Percentiles rank a stretch among this genome's conserved stretches.
Conservation (phyloP, 169 alveolate genomes). For the Babesia bigemina region DNA sequence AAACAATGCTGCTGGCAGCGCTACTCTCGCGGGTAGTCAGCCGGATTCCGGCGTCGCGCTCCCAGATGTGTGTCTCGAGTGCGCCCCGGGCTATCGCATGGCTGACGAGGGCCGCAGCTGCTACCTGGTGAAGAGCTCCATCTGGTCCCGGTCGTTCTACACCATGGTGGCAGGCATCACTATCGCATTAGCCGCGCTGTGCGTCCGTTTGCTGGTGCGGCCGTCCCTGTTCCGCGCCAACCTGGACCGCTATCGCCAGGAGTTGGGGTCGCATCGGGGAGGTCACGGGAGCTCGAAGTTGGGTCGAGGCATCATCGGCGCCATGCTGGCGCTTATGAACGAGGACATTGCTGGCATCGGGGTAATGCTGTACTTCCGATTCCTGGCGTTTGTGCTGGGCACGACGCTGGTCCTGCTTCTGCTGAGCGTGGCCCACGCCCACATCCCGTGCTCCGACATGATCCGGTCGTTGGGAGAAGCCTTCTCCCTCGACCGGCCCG, state of each 20-base stretch:
- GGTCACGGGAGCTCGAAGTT: conserved; percentile 22
- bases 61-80: conserved; percentile 70
- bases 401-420: conserved; percentile 25
- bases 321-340: conserved; percentile 24
- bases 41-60: conserved; percentile 1
- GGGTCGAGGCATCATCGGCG: conserved; percentile 30
- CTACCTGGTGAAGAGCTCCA: conserved; percentile 50
- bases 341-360: conserved; percentile 73
- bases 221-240: conserved; percentile 25
- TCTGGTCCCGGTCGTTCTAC: conserved; percentile 55
- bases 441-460: conserved; percentile 64
- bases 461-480: conserved; percentile 51
- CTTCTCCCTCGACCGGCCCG: conserved; percentile 30
- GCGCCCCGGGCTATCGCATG: conserved; percentile 73
- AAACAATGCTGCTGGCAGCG: not conserved
- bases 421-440: conserved; percentile 50
- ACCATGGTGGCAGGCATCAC: conserved; percentile 15
- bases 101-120: conserved; percentile 65
- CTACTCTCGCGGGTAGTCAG: not conserved
- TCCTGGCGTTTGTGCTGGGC: conserved; percentile 26
- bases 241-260: conserved; percentile 29
- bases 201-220: conserved; percentile 28
- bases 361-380: conserved; percentile 64
- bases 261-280: conserved; percentile 45
- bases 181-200: conserved; percentile 11